Evolutionary conservation across 441 rosid species (phyloP).

Genomic region (Gossypium laxum): DNA sequence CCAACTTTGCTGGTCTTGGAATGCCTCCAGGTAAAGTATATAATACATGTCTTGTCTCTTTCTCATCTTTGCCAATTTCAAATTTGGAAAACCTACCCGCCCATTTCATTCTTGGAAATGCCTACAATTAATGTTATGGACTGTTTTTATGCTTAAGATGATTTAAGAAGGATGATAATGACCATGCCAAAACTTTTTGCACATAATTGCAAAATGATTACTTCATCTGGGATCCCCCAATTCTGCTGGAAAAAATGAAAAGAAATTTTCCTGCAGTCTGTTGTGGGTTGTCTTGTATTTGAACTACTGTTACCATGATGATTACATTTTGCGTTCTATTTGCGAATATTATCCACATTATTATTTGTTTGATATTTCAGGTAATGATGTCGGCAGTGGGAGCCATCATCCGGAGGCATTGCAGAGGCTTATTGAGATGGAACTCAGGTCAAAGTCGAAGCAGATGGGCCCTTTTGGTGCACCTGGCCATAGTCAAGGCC

Average conservation of each 20-base stretch:
- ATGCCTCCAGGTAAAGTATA: conserved; percentile 44
- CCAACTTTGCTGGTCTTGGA: conserved; percentile 39
- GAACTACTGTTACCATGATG: neutral
- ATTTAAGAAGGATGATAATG: neutral
- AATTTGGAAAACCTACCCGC: neutral
- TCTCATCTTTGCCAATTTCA: neutral
- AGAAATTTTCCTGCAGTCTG: neutral
- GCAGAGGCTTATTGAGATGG: conserved; percentile 73
- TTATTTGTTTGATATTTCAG: conserved; percentile 26
- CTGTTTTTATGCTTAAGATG: neutral
- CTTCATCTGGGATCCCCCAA: neutral
- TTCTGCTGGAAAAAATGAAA: neutral
- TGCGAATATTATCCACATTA: neutral
- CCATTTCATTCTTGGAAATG: neutral
- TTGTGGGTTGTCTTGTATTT: neutral
- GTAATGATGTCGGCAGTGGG: conserved; percentile 36
- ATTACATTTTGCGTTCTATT: neutral
- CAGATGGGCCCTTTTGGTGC: conserved; percentile 40
- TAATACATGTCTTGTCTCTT: neutral
- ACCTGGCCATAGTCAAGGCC: conserved; percentile 48
- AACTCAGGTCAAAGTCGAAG: conserved; percentile 56
- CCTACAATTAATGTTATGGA: neutral
- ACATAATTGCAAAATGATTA: neutral
- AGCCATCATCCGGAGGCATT: conserved; percentile 57
- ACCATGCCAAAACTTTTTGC: neutral